These are phyloP conservation scores for Botrytis hyacinthi DNA, from an alignment of 2,329 filamentous ascomycete genomes.

Conservation along the genomic window DNA sequence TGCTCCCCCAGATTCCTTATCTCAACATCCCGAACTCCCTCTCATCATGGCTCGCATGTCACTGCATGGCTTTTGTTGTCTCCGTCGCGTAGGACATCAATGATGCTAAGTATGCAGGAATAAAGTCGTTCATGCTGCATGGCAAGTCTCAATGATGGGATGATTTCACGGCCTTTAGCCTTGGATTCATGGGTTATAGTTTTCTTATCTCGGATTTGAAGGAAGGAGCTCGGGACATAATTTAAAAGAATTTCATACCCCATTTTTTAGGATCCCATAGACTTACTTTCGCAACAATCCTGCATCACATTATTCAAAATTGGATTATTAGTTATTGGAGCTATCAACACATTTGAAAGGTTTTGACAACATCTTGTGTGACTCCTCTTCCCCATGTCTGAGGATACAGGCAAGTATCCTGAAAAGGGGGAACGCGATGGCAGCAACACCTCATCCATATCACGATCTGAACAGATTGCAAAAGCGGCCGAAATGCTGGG, in stretches of 20 bases:
- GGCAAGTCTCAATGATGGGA: not conserved
- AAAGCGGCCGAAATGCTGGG: conserved; percentile 13
- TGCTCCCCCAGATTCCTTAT: conserved; percentile 18
- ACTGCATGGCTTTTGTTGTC: not conserved
- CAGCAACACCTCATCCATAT: not conserved
- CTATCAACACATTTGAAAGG: not conserved
- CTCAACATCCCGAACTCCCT: conserved; percentile 2
- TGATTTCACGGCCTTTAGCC: not conserved
- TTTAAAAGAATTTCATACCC: conserved; percentile 11
- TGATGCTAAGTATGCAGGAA: not conserved
- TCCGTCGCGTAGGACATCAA: not conserved
- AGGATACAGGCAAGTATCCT: not conserved
- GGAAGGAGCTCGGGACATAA: not conserved
- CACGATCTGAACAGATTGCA: not conserved
- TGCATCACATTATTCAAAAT: not conserved
- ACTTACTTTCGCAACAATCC: not conserved
- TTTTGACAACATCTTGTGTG: not conserved
- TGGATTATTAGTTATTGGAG: not conserved
- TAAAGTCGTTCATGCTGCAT: not conserved
- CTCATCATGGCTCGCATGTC: not conserved
- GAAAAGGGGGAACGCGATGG: not conserved
- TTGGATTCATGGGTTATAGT: not conserved
- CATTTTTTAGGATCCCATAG: not conserved
- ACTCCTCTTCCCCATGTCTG: not conserved
- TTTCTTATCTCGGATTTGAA: conserved; percentile 8